Conservation (phyloP, 495 filamentous ascomycete species). For the Endocarpon pusillum region DNA sequence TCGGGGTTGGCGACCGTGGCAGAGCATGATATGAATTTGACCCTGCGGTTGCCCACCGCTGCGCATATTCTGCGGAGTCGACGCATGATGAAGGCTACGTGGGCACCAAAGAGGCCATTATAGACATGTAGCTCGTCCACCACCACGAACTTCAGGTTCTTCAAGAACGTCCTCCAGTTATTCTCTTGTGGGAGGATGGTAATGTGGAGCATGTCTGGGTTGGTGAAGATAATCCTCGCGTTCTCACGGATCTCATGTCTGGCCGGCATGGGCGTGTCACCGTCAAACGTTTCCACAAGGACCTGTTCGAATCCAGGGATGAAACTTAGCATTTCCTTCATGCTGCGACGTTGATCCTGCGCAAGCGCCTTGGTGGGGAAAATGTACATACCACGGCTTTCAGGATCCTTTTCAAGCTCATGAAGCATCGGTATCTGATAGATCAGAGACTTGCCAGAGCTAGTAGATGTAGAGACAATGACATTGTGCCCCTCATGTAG, state of each 20-base stretch:
- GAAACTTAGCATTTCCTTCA: constrained; percentile 66
- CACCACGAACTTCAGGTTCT: constrained; percentile 82
- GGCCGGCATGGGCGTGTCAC: constrained; percentile 72
- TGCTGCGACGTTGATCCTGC: constrained; percentile 81
- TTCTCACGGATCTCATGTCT: constrained; percentile 71
- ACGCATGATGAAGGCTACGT: constrained; percentile 91
- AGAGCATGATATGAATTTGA: constrained; percentile 93
- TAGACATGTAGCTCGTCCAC: constrained; percentile 89
- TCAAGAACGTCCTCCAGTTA: constrained; percentile 71
- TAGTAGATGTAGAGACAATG: constrained; percentile 87
- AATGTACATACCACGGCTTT: constrained; percentile 86
- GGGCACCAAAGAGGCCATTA: constrained; percentile 84
- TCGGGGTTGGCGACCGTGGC: constrained; percentile 92
- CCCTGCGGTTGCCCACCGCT: constrained; percentile 71
- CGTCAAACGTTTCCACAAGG: constrained; percentile 87
- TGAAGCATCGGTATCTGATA: constrained; percentile 91
- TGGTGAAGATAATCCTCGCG: constrained; percentile 89
- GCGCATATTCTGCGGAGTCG: constrained; percentile 77
- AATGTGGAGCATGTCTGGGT: constrained; percentile 95
- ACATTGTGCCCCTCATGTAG: constrained; percentile 72
- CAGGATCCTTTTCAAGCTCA: constrained; percentile 58
- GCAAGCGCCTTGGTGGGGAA: constrained; percentile 96
- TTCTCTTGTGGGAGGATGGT: constrained; percentile 88
- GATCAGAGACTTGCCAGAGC: constrained; percentile 90
- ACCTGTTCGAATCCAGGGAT: constrained; percentile 60